Evolutionary conservation across 2,329 filamentous ascomycete species (phyloP), one percentile per base, ranked within the genome.

Genomic region (Penicillium sp.): DNA sequence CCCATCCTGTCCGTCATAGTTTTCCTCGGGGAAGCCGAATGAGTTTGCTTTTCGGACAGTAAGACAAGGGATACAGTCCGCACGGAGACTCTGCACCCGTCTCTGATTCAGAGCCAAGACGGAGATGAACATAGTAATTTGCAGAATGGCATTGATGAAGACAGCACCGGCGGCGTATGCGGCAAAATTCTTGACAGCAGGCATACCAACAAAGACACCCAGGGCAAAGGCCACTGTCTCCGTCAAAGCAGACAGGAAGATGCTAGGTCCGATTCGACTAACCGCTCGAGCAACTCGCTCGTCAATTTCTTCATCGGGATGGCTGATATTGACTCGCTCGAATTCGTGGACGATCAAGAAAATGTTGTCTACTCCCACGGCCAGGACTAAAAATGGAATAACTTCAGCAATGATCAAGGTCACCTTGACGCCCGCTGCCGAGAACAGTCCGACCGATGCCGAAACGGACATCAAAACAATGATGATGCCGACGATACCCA

Each of bases 331-430:
- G 71, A 97, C 90, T 31, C 94, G 85, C 72, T 99, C 94, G 59
- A 99, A 96, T 75, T 99, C 94, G 75, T 99, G 94, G 0, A 99
- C 94, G 58, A 99, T 96, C 56, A 99, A 80, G 78, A 99, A 99
- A 68, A 99, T 97, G 71, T 99, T 99, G 82, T 99, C 94, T 3
- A 99, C 95, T 46, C 94, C 94, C 29, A 99, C 93, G 13, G 94
- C 94, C 21, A 99, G 80, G 10, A 99, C 93, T 63, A 99, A 88
- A 75, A 99, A 99, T 0, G 94, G 94, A 63, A 99, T 99, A 60
- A 99, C 94, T 72, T 99, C 94, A 5, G 95, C 93, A 60, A 99
- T 99, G 69, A 99, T 99, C 64, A 99, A 81, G 0, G 94, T 99
- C 15, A 93, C 94, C 76, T 96, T 97, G 69, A 99, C 85, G 1